Conservation (phyloP, 1,284 basidiomycete genomes). For the Anthracocystis setariae region DNA sequence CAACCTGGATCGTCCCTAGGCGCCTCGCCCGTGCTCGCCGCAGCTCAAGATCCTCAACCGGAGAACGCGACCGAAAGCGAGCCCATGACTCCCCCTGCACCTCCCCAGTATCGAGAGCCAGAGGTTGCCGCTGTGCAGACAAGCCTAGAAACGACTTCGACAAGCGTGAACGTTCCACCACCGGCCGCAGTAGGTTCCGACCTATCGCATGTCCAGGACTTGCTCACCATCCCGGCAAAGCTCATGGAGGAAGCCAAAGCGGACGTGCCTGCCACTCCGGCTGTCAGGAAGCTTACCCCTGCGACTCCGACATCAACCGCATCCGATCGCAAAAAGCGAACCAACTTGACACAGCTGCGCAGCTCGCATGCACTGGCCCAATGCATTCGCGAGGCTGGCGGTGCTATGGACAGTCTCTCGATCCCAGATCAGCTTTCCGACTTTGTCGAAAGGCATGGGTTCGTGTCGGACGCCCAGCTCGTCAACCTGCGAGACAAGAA, state of each 20-base stretch:
- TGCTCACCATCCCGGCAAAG: slow-evolving; percentile 9
- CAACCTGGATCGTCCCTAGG: slow-evolving; percentile 16
- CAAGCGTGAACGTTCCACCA: background rate
- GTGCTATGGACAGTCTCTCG: slow-evolving; percentile 39
- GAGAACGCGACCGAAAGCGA: background rate
- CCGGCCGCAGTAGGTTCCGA: slow-evolving; percentile 1
- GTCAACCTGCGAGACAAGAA: slow-evolving; percentile 38
- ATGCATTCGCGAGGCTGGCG: slow-evolving; percentile 38
- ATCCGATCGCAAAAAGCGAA: slow-evolving; percentile 31
- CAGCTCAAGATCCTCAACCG: background rate
- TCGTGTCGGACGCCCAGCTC: slow-evolving; percentile 37
- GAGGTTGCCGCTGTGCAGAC: background rate
- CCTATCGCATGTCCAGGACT: slow-evolving; percentile 17
- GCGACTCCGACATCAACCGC: slow-evolving; percentile 15
- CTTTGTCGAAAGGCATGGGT: slow-evolving; percentile 36
- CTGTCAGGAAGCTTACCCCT: slow-evolving; percentile 8
- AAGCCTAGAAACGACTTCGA: background rate
- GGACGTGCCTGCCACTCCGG: slow-evolving; percentile 6
- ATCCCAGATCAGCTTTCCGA: slow-evolving; percentile 28
- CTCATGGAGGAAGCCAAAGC: slow-evolving; percentile 9
- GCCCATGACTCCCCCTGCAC: background rate
- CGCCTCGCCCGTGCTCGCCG: slow-evolving; percentile 4
- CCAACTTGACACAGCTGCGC: slow-evolving; percentile 38
- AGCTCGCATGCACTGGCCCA: slow-evolving; percentile 34
- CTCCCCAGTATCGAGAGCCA: background rate